Evolutionary conservation across 192 early-diverging fungal genomes (phyloP).

Genomic region (Dimargaris verticillata): DNA sequence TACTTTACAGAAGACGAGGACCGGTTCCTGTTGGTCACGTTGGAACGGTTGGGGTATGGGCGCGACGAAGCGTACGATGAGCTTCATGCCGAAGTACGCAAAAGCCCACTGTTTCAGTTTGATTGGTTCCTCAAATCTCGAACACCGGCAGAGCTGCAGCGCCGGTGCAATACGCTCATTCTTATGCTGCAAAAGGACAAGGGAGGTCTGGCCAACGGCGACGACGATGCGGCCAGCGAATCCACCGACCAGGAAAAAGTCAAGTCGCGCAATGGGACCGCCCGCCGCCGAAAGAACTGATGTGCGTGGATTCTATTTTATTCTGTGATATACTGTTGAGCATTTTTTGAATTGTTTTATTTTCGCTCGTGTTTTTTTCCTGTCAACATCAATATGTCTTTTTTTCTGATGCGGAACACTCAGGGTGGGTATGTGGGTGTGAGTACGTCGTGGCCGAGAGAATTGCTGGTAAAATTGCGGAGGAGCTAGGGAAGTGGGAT

Average conservation of each 20-base stretch:
- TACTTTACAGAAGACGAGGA: slow-evolving; percentile 92
- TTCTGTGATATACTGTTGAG: too few species aligned
- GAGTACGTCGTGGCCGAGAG: too few species aligned
- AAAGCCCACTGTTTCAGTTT: slow-evolving; percentile 75
- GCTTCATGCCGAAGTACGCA: slow-evolving; percentile 71
- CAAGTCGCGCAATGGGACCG: neutral
- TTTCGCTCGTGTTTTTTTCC: too few species aligned
- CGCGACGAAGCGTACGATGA: slow-evolving; percentile 86
- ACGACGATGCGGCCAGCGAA: slow-evolving; percentile 14
- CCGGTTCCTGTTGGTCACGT: slow-evolving; percentile 78
- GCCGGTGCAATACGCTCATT: slow-evolving; percentile 74
- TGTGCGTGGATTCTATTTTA: too few species aligned
- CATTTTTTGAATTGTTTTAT: too few species aligned
- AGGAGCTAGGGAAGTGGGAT: too few species aligned
- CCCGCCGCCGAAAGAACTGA: neutral
- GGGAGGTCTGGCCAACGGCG: slow-evolving; percentile 16
- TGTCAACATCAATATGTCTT: too few species aligned
- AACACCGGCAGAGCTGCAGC: slow-evolving; percentile 64
- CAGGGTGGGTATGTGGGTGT: too few species aligned
- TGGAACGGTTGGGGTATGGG: slow-evolving; percentile 78
- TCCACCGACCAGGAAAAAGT: neutral
- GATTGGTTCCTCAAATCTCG: slow-evolving; percentile 98
- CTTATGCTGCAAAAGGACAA: slow-evolving; percentile 43
- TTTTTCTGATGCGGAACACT: too few species aligned
- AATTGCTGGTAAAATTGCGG: too few species aligned